Conservation (phyloP, 1,284 basidiomycete genomes). For the Chalciporus sp. region DNA sequence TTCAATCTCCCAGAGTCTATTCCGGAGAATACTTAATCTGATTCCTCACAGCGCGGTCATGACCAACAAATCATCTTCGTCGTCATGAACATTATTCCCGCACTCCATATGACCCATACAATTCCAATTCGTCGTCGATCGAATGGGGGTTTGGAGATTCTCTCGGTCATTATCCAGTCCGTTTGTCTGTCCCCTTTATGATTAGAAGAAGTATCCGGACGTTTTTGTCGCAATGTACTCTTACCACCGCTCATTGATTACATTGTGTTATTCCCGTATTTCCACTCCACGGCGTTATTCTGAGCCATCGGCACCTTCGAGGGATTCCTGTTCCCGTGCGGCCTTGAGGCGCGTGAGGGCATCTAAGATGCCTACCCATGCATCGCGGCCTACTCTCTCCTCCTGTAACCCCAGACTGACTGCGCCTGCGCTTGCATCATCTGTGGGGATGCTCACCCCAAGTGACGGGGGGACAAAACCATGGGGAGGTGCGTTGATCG, state of each 20-base stretch:
- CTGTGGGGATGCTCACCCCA: slow-evolving; percentile 69
- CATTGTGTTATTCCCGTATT: slow-evolving; percentile 22
- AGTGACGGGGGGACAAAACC: slow-evolving; percentile 74
- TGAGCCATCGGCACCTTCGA: slow-evolving; percentile 7
- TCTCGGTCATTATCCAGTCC: too few species aligned
- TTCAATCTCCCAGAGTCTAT: not conserved
- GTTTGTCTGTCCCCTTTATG: slow-evolving; percentile 3
- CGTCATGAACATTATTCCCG: slow-evolving; percentile 19
- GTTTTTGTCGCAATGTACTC: slow-evolving; percentile 7
- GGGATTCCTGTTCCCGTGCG: slow-evolving; percentile 37
- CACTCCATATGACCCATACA: slow-evolving; percentile 19
- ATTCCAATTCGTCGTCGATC: not conserved
- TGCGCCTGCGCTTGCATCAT: slow-evolving; percentile 35
- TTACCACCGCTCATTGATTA: slow-evolving; percentile 7
- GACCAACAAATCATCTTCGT: slow-evolving; percentile 11
- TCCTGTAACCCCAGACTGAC: slow-evolving; percentile 70
- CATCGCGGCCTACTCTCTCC: slow-evolving; percentile 71
- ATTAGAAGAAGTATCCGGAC: not conserved
- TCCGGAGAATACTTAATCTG: slow-evolving; percentile 1
- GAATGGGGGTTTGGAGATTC: too few species aligned
- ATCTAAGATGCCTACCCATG: slow-evolving; percentile 72
- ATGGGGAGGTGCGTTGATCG: slow-evolving; percentile 73
- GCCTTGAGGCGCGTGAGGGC: slow-evolving; percentile 65
- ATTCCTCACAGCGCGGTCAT: slow-evolving; percentile 26
- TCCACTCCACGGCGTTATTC: slow-evolving; percentile 15